Percentiles rank a stretch among this genome's conserved stretches.
Conservation (phyloP, 1,284 basidiomycete genomes). For the Irpex sp. region DNA sequence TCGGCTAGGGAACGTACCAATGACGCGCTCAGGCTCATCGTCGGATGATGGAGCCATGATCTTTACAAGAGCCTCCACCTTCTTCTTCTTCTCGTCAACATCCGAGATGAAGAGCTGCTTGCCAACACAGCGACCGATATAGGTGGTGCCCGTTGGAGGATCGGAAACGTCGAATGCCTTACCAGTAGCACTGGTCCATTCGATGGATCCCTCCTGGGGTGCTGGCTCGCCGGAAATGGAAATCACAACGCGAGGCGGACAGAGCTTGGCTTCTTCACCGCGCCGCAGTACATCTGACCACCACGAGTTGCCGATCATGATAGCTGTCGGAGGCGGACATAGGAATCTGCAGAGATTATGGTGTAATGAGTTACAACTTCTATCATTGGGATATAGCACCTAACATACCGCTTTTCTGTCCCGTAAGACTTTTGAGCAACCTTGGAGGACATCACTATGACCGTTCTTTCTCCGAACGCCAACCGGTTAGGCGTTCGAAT, state of each 20-base stretch:
- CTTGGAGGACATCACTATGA: slow-evolving; percentile 94
- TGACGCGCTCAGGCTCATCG: slow-evolving; percentile 73
- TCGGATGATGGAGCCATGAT: slow-evolving; percentile 81
- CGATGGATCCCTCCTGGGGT: slow-evolving; percentile 78
- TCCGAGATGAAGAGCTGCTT: slow-evolving; percentile 91
- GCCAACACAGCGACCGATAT: slow-evolving; percentile 84
- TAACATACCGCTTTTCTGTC: slow-evolving; percentile 81
- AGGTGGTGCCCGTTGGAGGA: slow-evolving; percentile 75
- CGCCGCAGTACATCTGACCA: slow-evolving; percentile 76
- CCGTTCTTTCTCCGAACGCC: slow-evolving; percentile 87
- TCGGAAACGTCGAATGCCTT: slow-evolving; percentile 81
- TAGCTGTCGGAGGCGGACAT: slow-evolving; percentile 93
- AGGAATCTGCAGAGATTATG: slow-evolving; percentile 59
- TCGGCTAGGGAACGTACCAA: slow-evolving; percentile 85
- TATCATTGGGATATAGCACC: not conserved
- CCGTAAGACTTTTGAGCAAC: slow-evolving; percentile 98
- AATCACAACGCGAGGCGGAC: slow-evolving; percentile 81
- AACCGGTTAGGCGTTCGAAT: slow-evolving; percentile 82
- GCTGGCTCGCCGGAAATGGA: slow-evolving; percentile 89
- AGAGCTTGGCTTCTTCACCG: slow-evolving; percentile 70
- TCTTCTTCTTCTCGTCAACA: slow-evolving; percentile 88
- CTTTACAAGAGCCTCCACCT: slow-evolving; percentile 87
- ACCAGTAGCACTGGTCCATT: slow-evolving; percentile 81
- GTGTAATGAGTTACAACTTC: not conserved
- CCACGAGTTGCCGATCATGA: slow-evolving; percentile 94